Conservation (phyloP, 140 eudicot genomes). For the Stevia rebaudiana region DNA sequence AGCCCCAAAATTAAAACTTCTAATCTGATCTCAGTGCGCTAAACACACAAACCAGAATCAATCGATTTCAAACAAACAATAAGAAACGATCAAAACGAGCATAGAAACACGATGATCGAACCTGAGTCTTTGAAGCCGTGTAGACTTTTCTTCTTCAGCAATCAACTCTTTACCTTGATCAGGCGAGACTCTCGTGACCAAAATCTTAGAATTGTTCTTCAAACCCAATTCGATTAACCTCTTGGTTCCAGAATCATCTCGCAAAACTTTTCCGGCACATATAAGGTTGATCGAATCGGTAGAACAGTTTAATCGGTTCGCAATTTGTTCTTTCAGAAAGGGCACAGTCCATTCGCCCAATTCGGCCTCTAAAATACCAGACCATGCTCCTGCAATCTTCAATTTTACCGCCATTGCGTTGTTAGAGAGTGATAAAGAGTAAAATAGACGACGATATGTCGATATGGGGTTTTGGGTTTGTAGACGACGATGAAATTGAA, state of each 20-base stretch:
- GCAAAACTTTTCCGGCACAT: slow-evolving; percentile 57
- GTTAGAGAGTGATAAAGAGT: neutral
- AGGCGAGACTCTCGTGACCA: slow-evolving; percentile 52
- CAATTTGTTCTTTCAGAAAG: slow-evolving; percentile 52
- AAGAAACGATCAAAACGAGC: neutral
- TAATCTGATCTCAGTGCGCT: neutral
- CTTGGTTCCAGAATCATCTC: slow-evolving; percentile 44
- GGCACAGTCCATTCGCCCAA: slow-evolving; percentile 67
- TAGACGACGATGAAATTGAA: slow-evolving; percentile 16
- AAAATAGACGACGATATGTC: neutral
- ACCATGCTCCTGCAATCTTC: slow-evolving; percentile 87
- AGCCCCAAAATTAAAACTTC: neutral
- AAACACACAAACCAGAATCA: neutral
- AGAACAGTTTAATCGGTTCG: slow-evolving; percentile 40
- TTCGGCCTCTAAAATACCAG: slow-evolving; percentile 67
- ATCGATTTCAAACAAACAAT: neutral
- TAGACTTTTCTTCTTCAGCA: slow-evolving; percentile 75
- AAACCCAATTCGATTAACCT: slow-evolving; percentile 58
- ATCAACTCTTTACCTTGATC: slow-evolving; percentile 66
- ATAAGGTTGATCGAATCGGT: slow-evolving; percentile 57
- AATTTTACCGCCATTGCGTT: slow-evolving; percentile 40
- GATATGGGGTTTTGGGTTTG: slow-evolving; percentile 16
- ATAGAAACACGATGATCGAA: slow-evolving; percentile 2
- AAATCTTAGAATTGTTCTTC: slow-evolving; percentile 57
- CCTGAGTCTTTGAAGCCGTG: slow-evolving; percentile 61